These are phyloP conservation scores for Limonium bicolor DNA, from an alignment of 148 eudicot species.

Conservation along the genomic window DNA sequence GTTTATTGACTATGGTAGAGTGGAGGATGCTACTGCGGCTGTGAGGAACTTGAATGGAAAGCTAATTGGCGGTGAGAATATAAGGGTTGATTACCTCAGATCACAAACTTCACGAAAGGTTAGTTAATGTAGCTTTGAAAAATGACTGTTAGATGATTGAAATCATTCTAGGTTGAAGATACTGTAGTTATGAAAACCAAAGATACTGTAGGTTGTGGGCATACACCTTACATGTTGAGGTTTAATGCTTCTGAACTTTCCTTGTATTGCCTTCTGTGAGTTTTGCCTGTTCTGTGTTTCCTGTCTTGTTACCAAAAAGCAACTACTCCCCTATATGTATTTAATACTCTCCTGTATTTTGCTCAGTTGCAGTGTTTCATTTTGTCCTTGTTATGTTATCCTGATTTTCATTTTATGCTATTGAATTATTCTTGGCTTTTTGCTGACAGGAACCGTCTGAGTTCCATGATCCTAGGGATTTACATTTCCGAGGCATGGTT, in stretches of 20 bases:
- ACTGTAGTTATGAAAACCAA: no score
- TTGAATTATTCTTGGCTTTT: constrained; percentile 2
- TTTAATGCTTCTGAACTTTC: no score
- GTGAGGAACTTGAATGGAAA: constrained; percentile 56
- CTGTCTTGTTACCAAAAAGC: no score
- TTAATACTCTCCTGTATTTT: no score
- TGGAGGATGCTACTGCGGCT: constrained; percentile 83
- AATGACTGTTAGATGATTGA: background rate
- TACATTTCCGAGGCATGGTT: constrained; percentile 32
- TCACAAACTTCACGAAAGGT: constrained; percentile 64
- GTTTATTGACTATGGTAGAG: constrained; percentile 41
- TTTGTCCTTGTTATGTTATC: background rate
- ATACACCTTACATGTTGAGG: no score
- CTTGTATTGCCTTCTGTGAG: no score
- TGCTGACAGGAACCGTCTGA: constrained; percentile 57
- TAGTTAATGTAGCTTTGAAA: constrained; percentile 15
- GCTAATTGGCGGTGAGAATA: constrained; percentile 40
- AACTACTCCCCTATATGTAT: no score
- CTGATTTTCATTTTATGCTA: constrained; percentile 1
- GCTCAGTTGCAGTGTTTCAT: no score
- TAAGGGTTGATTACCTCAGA: constrained; percentile 85
- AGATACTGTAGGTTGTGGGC: no score
- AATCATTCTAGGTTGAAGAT: background rate
- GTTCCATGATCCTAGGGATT: constrained; percentile 35
- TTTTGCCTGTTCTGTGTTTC: no score